Evolutionary conservation across 176 grass and related monocot species (phyloP).

Genomic region (Triticum urartu): DNA sequence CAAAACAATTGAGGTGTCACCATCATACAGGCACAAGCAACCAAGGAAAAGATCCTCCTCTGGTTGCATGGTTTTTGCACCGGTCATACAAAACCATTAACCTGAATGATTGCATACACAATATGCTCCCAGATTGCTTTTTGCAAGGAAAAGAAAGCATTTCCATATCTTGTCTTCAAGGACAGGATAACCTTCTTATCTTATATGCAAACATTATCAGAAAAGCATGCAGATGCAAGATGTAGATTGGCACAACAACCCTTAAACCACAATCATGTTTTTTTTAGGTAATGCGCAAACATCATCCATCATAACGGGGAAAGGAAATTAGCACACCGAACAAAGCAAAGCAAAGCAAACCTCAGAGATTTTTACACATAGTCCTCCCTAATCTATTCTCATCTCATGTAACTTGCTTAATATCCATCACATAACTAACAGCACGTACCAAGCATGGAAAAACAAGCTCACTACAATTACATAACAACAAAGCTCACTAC

Average conservation of each 20-base stretch:
- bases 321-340: neutral
- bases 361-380: constrained; percentile 36
- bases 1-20: neutral
- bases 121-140: neutral
- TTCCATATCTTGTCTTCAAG: neutral
- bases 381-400: constrained; percentile 44
- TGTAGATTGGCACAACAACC: neutral
- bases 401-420: constrained; percentile 16
- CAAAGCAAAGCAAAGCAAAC: constrained; percentile 12
- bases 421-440: constrained; percentile 40
- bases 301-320: constrained; percentile 4
- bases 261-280: neutral
- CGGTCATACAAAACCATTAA: neutral
- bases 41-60: neutral
- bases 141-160: neutral
- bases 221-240: neutral
- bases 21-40: neutral
- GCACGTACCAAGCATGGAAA: constrained; percentile 38
- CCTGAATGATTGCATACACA: neutral
- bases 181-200: neutral
- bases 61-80: neutral
- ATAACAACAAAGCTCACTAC: constrained; percentile 15
- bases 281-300: neutral
- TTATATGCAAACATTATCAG: neutral
- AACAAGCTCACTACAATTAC: constrained; percentile 38